Base-by-base conservation (phyloP, 768 basidiomycete genomes). In the Paxillus rubicundulus region DNA sequence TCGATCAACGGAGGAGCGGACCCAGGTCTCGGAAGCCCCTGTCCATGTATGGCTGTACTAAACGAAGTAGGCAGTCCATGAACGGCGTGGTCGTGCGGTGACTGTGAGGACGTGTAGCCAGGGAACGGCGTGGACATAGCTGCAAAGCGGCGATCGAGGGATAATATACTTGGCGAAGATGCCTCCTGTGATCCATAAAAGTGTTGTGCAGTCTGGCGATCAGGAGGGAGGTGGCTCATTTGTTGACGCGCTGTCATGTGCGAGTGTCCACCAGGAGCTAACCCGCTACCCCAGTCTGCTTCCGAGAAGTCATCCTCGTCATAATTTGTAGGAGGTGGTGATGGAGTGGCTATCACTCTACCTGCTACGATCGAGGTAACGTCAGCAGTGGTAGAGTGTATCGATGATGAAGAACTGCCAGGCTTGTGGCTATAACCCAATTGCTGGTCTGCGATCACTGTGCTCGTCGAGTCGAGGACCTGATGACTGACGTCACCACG, bases 101-200 rank as follows among this genome's bases (percentile, higher is more conserved):
- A 65, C 56, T 65, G 63, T 63, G 59, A 63, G 64, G 63, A 64
- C 44, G 59, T 47, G 62, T 52, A 67, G 64, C 57, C 55, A 66
- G 64, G 64, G 41, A 59, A 64, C 54, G 62, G 64, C 64, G 64
- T 65, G 64, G 64, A 49, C 51, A 57, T 47, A 21, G 52, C 37
- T 41, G 62, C 49, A 45, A 45, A 64, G 36, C 53, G 61, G 50
- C 55, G 65, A 65, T 67, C 64, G 53, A 65, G 54, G 37, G 59
- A 44, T 10, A 60, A 47, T 21, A 61, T 66, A 16, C 42, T 28
- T 47, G 47, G 56, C 51, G 52, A 55, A 61, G 49, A 39, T 37
- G 46, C 41, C 9, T 59, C 62, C 52, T 50, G 54, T 42, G 56
- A 58, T 5, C 46, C 59, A 49, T 57, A 49, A 36, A 57, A 47